phyloP scores from a whole-genome alignment of 768 basidiomycete genomes.

The Terana coerulea region DNA sequence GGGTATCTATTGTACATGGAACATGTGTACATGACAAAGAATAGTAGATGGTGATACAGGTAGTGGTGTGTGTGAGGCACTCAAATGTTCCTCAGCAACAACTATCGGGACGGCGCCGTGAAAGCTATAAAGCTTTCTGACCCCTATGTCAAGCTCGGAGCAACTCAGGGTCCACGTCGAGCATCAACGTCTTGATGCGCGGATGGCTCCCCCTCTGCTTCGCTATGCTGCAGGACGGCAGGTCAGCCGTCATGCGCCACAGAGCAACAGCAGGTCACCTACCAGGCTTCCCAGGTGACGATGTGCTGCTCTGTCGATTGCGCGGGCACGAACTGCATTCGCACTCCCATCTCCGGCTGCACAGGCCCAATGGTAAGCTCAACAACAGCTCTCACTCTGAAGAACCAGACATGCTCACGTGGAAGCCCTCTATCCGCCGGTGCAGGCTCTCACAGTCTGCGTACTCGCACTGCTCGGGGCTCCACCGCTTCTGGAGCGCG shows the following conservation, averaged over 20 bases:
- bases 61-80: too few relatives aligned
- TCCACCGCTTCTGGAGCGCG: conserved; percentile 21
- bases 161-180: conserved; percentile 13
- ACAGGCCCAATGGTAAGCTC: neutral
- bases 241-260: neutral
- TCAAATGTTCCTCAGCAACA: too few relatives aligned
- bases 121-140: too few relatives aligned
- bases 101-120: too few relatives aligned
- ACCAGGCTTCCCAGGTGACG: conserved; percentile 12
- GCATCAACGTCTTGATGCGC: conserved; percentile 14
- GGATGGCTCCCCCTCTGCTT: conserved; percentile 12
- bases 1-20: too few relatives aligned
- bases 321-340: conserved; percentile 7
- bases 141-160: too few relatives aligned
- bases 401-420: conserved; percentile 3
- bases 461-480: conserved; percentile 1
- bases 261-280: neutral
- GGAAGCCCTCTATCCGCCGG: conserved; percentile 13
- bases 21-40: too few relatives aligned
- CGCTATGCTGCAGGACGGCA: conserved; percentile 6
- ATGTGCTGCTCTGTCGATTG: neutral
- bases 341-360: conserved; percentile 15
- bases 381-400: neutral
- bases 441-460: conserved; percentile 6
- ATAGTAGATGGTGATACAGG: too few relatives aligned